These are phyloP conservation scores for Sporothrix brasiliensis DNA, from an alignment of 2,329 filamentous ascomycete genomes.

Conservation along the genomic window DNA sequence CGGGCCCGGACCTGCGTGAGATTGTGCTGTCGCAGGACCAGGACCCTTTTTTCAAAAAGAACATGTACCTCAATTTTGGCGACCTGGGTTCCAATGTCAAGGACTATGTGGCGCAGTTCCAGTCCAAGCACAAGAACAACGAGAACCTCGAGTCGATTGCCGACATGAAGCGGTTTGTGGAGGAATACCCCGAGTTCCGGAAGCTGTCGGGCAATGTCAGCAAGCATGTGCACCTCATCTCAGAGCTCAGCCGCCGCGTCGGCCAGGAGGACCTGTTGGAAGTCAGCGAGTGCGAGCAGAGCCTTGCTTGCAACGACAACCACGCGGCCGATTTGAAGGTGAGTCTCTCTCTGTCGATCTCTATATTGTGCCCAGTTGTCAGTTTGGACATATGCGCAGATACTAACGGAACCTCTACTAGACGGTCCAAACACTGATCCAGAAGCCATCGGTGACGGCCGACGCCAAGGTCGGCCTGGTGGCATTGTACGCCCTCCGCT, in stretches of 20 bases:
- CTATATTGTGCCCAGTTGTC: too few species aligned
- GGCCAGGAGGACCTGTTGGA: constrained; percentile 87
- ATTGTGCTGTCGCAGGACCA: constrained; percentile 96
- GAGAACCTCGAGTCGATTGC: constrained; percentile 95
- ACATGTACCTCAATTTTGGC: constrained; percentile 98
- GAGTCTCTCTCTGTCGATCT: background rate
- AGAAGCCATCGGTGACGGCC: constrained; percentile 72
- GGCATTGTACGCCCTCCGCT: constrained; percentile 91
- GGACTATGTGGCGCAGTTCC: constrained; percentile 97
- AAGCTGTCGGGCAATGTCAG: constrained; percentile 97
- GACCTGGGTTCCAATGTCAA: constrained; percentile 96
- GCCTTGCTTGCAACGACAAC: constrained; percentile 94
- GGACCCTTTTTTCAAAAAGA: constrained; percentile 98
- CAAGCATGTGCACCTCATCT: constrained; percentile 95
- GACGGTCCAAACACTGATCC: constrained; percentile 84
- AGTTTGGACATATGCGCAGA: background rate
- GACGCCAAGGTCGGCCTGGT: constrained; percentile 88
- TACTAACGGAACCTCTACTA: constrained; percentile 48
- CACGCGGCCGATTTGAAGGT: constrained; percentile 90
- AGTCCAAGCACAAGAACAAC: constrained; percentile 94
- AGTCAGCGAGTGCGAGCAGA: constrained; percentile 95
- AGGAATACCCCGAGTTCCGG: constrained; percentile 97
- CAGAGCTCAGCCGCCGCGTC: constrained; percentile 86
- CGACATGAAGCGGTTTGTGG: constrained; percentile 99
- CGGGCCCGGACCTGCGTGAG: constrained; percentile 85